These are phyloP conservation scores for Artemisia tridentata DNA, from an alignment of 129 eudicot genomes.

Conservation along the genomic window DNA sequence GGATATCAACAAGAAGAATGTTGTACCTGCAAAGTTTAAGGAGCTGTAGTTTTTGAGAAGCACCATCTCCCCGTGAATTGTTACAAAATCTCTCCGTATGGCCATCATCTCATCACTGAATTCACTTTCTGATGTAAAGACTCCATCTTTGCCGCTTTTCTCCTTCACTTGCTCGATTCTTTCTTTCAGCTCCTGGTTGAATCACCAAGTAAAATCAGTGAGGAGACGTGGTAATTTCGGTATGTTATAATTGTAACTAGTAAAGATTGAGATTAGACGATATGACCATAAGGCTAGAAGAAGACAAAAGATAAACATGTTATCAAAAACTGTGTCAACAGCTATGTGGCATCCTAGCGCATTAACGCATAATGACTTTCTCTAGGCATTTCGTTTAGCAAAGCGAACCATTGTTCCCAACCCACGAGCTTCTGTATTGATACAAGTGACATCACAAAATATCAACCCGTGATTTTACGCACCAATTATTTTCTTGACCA, in stretches of 20 bases:
- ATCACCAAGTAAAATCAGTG: conserved; percentile 18
- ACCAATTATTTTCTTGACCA: too few species aligned
- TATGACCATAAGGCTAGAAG: not conserved
- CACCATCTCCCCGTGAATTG: conserved; percentile 93
- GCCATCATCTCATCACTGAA: conserved; percentile 62
- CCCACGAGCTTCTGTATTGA: not conserved
- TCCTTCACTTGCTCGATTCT: conserved; percentile 63
- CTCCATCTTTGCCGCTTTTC: conserved; percentile 47
- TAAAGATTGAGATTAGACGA: not conserved
- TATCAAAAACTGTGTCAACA: not conserved
- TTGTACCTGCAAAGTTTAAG: conserved; percentile 87
- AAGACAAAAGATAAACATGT: not conserved
- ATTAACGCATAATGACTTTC: not conserved
- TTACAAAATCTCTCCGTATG: conserved; percentile 70
- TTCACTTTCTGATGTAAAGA: conserved; percentile 56
- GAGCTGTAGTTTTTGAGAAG: conserved; percentile 93
- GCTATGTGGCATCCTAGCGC: not conserved
- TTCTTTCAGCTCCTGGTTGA: conserved; percentile 56
- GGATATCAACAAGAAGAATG: not conserved
- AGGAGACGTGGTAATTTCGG: not conserved
- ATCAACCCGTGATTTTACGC: too few species aligned
- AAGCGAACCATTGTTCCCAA: not conserved
- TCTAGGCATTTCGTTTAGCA: not conserved
- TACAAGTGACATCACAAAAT: not conserved
- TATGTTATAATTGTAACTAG: not conserved